Evolutionary conservation across 1,284 basidiomycete genomes (phyloP), one percentile per base, ranked within the genome.

Genomic region (Porodaedalea pini): DNA sequence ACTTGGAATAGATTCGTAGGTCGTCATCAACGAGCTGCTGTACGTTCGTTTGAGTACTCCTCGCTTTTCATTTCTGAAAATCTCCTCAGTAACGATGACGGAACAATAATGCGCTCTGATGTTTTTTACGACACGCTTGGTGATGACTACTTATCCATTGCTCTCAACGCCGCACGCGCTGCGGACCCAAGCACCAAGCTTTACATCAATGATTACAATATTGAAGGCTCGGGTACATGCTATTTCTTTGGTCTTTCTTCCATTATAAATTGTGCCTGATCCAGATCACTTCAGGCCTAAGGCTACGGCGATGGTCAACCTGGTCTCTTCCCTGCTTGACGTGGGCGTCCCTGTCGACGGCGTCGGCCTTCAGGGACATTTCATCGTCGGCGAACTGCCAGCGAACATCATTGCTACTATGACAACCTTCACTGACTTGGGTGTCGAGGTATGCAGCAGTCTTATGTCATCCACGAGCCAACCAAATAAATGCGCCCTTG

Each of bases 291-390:
- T 6, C 21, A 70, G 75, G 40, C 66, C 71, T 23, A 80, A 81
- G 66, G 69, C 74, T 13, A 75, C 73, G 19, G 74, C 73, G 2
- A 71, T 79, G 70, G 68, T 73, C 62, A 73, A 73, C 62, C 75
- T 79, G 37, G 71, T 79, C 41, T 71, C 71, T 58, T 65, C 67
- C 2, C 73, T 80, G 52, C 70, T 77, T 60, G 55, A 70, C 0
- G 63, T 67, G 31, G 70, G 72, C 17, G 72, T 76, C 8, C 78
- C 78, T n/a, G 72, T 80, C 63, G 75, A 80, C 62, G 78, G 78
- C 40, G 68, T 81, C 57, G 79, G 79, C 40, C 66, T 77, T 54
- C 76, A 80, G 68, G 66, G 68, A 15, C 82, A 83, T 64, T 70
- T 81, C 61, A 77, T 80, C 61, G 74, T 82, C 32, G 79, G 78